phyloP scores from a whole-genome alignment of 2,329 filamentous ascomycete species.

The Claviceps humidiphila region DNA sequence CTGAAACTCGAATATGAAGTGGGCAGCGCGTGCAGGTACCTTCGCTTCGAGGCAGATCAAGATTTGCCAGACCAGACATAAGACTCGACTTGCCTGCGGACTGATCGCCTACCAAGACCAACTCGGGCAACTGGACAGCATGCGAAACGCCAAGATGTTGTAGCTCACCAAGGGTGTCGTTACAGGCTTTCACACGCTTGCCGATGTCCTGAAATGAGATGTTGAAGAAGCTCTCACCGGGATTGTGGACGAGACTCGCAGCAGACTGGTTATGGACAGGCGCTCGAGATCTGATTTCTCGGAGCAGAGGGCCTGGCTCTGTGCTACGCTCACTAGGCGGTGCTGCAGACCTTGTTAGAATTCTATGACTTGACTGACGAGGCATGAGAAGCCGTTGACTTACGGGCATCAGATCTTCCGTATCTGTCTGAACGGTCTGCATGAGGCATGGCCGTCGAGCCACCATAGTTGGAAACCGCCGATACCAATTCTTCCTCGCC shows the following conservation, averaged over 20 bases:
- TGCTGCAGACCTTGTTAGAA: constrained; percentile 13
- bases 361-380: neutral
- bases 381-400: constrained; percentile 10
- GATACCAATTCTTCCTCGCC: neutral
- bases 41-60: constrained; percentile 56
- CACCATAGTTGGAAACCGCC: constrained; percentile 10
- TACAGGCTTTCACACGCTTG: constrained; percentile 48
- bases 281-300: constrained; percentile 22
- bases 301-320: constrained; percentile 24
- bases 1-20: constrained; percentile 60
- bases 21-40: constrained; percentile 73
- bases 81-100: constrained; percentile 67
- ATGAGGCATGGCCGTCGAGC: constrained; percentile 6
- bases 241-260: constrained; percentile 10
- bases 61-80: constrained; percentile 52
- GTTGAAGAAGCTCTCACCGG: constrained; percentile 27
- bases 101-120: constrained; percentile 77
- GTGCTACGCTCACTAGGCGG: constrained; percentile 22
- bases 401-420: constrained; percentile 26
- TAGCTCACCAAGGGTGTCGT: constrained; percentile 54
- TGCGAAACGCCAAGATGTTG: constrained; percentile 61
- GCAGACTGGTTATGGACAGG: constrained; percentile 6
- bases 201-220: constrained; percentile 41
- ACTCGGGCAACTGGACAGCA: constrained; percentile 58
- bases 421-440: constrained; percentile 14